Evolutionary conservation across 2,329 filamentous ascomycete species (phyloP).

Genomic region (Ceratocystiopsis minuta): DNA sequence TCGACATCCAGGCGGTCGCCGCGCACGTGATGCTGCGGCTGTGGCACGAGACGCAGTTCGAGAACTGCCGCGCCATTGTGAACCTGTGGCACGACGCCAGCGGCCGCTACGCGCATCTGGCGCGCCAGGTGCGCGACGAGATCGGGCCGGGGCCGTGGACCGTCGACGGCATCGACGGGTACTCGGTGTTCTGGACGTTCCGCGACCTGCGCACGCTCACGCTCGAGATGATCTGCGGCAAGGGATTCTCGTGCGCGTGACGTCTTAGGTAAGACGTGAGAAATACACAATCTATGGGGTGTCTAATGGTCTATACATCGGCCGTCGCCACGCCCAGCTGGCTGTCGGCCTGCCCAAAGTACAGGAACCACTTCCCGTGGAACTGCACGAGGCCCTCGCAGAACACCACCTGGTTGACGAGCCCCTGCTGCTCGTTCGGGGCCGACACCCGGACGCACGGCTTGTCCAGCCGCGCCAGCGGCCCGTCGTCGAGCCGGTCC

Average conservation of each 20-base stretch:
- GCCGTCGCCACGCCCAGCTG: constrained; percentile 5
- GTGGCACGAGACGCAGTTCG: constrained; percentile 2
- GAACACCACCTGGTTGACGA: constrained; percentile 1
- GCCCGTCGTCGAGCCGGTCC: not conserved
- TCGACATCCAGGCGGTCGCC: not conserved
- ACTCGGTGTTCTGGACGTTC: constrained; percentile 5
- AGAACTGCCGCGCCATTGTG: constrained; percentile 3
- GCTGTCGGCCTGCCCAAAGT: constrained; percentile 5
- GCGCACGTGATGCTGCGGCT: constrained; percentile 1
- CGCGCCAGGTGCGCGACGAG: not conserved
- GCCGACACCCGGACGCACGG: not conserved
- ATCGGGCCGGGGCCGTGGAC: not conserved
- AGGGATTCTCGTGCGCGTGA: no score
- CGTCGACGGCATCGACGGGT: constrained; percentile 5
- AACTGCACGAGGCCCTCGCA: constrained; percentile 1
- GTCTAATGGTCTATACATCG: not conserved
- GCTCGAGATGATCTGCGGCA: not conserved
- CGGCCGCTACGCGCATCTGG: not conserved
- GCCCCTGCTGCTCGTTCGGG: not conserved
- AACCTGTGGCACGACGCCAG: not conserved
- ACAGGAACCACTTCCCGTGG: constrained; percentile 3
- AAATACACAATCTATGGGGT: not conserved
- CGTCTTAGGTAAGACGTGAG: not conserved
- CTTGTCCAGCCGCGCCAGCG: not conserved
- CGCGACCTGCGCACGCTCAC: constrained; percentile 2